phyloP scores from a whole-genome alignment of 306 rosid species.

The Ormosia semicastrata region DNA sequence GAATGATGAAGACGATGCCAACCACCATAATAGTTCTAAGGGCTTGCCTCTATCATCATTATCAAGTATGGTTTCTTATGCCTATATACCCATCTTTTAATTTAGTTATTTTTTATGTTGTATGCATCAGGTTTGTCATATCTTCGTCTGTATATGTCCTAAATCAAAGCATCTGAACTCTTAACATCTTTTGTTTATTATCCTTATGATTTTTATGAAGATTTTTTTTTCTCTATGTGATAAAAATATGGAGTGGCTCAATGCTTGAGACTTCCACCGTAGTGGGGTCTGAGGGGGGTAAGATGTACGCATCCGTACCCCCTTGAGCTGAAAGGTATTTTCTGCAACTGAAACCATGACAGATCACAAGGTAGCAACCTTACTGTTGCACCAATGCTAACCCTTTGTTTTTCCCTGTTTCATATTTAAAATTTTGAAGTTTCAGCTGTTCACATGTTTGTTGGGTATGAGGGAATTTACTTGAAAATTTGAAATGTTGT shows the following conservation, averaged over 20 bases:
- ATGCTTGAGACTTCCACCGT: neutral
- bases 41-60: neutral
- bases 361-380: neutral
- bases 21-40: neutral
- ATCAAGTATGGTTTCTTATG: neutral
- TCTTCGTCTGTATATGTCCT: neutral
- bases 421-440: neutral
- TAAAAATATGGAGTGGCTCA: neutral
- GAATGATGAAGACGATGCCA: neutral
- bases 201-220: neutral
- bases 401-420: neutral
- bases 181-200: neutral
- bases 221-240: neutral
- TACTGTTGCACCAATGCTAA: neutral
- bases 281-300: neutral
- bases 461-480: neutral
- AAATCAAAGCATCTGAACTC: neutral
- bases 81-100: neutral
- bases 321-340: neutral
- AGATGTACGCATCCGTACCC: neutral
- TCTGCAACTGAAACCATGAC: neutral
- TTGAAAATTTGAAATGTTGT: neutral
- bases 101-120: neutral
- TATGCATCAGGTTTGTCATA: neutral
- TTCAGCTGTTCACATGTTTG: neutral